A percentile compares a stretch with the other conserved stretches of the same genome.
Evolutionary conservation across 2,329 filamentous ascomycete genomes (phyloP).

Genomic region (Trichophyton equinum): DNA sequence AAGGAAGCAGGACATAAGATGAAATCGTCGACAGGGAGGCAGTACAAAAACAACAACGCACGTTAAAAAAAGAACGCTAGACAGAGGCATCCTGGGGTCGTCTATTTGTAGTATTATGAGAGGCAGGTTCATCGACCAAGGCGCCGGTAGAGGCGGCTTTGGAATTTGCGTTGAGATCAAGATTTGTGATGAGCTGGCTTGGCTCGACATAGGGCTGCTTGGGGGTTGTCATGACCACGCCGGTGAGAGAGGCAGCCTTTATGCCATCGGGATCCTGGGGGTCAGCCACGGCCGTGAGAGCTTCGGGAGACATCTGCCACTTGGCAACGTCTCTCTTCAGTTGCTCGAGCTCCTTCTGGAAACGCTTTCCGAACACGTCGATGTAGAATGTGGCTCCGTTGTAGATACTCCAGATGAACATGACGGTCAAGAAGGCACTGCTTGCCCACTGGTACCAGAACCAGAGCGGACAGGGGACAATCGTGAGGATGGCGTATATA

Average conservation of each 20-base stretch:
- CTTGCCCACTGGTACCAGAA: conserved; percentile 79
- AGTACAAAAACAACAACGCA: not conserved
- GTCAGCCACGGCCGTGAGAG: not conserved
- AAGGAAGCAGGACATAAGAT: not conserved
- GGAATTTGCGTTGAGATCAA: not conserved
- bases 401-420: conserved; percentile 94
- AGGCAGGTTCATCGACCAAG: not conserved
- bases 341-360: conserved; percentile 88
- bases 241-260: not conserved
- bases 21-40: not conserved
- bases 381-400: conserved; percentile 98
- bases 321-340: conserved; percentile 80
- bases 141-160: not conserved
- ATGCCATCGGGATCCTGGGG: not conserved
- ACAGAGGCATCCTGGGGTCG: not conserved
- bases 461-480: conserved; percentile 90
- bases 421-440: conserved; percentile 57
- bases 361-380: conserved; percentile 90
- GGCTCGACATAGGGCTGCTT: not conserved
- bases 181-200: not conserved
- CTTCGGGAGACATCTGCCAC: conserved; percentile 50
- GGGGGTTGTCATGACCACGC: not conserved
- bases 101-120: not conserved
- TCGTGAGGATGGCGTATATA: conserved; percentile 75
- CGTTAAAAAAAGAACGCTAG: not conserved